Base-by-base conservation (phyloP, 148 eudicot genomes). In the Fagopyrum esculentum region DNA sequence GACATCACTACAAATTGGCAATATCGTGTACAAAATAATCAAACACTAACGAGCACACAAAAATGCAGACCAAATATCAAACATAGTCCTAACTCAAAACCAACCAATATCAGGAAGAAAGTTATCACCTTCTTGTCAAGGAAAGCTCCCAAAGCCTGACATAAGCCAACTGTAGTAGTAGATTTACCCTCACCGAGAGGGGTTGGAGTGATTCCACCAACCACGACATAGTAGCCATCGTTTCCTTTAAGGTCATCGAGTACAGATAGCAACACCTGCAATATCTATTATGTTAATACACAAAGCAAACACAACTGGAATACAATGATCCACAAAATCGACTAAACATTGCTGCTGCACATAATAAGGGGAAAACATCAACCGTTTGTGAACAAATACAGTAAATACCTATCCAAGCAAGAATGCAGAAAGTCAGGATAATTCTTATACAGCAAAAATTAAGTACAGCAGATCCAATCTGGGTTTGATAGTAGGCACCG, bases 161-260 rank as follows among this genome's bases (percentile, higher is more conserved):
- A 95, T 57, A 95, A 91, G 74, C 98, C 99, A 80, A 95, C 99
- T 47, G 97, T 92, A 48, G 99, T 95, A 40, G 98, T 95, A 64
- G 99, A 95, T 79, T 95, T 95, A 76, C 99, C 99, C 86, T 95
- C 99, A 55, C 99, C 99, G 50, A 95, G 93, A 74, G 99, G 99
- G 35, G 99, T 95, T 52, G 99, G 99, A 75, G 97, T 92, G 48
- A 95, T 95, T 43, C 99, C 97, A 30, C 97, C 99, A 75, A 95
- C 99, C 75, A 95, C 97, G 79, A 95, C 99, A 76, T 95, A 95
- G 74, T 92, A 95, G 50, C 97, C 99, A 82, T 92, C 89, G 30
- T 82, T 73, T 81, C 81, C 91, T 86, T 90, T 48, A 17, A 89
- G 74, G 60, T 92, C 97, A 78, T 92, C 96, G 69, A 92, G 76